These are phyloP conservation scores for Malassezia restricta DNA, from an alignment of 1,284 basidiomycete species.

Conservation along the genomic window DNA sequence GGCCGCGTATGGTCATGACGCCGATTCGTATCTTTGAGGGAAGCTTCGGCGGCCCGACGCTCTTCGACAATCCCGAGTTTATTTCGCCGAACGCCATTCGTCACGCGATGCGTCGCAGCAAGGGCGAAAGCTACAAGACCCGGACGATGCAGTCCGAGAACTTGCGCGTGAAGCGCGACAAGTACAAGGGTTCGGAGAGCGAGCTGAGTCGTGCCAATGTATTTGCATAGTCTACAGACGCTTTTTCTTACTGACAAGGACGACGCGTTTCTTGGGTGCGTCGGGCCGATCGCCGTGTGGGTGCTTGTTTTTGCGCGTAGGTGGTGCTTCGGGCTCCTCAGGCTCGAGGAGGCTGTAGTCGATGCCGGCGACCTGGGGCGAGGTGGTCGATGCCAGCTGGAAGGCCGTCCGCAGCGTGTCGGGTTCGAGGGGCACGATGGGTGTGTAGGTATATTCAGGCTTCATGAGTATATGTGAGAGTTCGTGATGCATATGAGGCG, in stretches of 20 bases:
- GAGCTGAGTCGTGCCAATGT: slow-evolving; percentile 73
- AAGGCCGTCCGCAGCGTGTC: slow-evolving; percentile 8
- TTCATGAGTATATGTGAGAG: slow-evolving; percentile 14
- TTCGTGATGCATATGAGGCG: slow-evolving; percentile 3
- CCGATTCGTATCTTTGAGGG: slow-evolving; percentile 98
- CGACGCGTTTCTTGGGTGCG: slow-evolving; percentile 14
- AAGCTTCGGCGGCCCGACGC: slow-evolving; percentile 64
- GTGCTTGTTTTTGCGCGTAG: slow-evolving; percentile 1
- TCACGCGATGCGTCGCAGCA: slow-evolving; percentile 58
- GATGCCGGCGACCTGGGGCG: slow-evolving; percentile 5
- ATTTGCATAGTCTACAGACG: slow-evolving; percentile 54
- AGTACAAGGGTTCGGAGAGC: slow-evolving; percentile 61
- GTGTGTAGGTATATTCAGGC: slow-evolving; percentile 16
- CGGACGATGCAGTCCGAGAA: slow-evolving; percentile 69
- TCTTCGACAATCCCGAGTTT: slow-evolving; percentile 94
- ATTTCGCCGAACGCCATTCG: slow-evolving; percentile 73
- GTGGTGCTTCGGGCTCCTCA: slow-evolving; percentile 10
- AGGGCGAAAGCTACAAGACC: slow-evolving; percentile 66
- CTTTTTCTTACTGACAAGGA: slow-evolving; percentile 15
- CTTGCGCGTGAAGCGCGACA: slow-evolving; percentile 57
- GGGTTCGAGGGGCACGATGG: slow-evolving; percentile 11
- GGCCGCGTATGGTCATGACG: slow-evolving; percentile 89
- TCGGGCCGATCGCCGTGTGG: slow-evolving; percentile 5
- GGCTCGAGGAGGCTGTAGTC: slow-evolving; percentile 10
- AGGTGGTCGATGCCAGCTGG: neutral